A percentile compares a stretch with the other conserved stretches of the same genome.
Evolutionary conservation across 106 monocot genomes (phyloP).

Genomic region (Chionographis japonica): DNA sequence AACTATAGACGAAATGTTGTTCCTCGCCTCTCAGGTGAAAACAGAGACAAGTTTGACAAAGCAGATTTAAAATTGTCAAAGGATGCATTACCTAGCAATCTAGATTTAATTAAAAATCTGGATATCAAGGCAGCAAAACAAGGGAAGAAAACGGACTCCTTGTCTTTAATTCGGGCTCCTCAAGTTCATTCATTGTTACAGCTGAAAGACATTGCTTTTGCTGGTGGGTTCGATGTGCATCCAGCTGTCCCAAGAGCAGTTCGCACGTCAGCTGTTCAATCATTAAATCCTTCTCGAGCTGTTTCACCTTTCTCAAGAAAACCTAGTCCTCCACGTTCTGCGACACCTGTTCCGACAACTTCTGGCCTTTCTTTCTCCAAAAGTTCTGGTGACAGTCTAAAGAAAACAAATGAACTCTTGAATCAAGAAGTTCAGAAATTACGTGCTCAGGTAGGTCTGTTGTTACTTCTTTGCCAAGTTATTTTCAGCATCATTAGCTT

Average conservation of each 20-base stretch:
- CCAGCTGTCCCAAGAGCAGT: constrained; percentile 30
- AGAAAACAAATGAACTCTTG: constrained; percentile 74
- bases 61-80: constrained; percentile 34
- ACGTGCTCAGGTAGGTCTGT: constrained; percentile 57
- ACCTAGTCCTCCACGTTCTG: constrained; percentile 64
- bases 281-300: constrained; percentile 53
- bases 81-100: constrained; percentile 30
- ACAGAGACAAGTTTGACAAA: constrained; percentile 62
- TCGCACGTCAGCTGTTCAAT: constrained; percentile 32
- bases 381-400: constrained; percentile 58
- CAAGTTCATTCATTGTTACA: constrained; percentile 38
- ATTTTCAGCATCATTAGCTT: neutral
- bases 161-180: constrained; percentile 25
- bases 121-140: constrained; percentile 78
- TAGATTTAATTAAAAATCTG: constrained; percentile 71
- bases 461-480: neutral
- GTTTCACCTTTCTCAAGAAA: constrained; percentile 83
- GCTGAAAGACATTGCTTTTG: constrained; percentile 58
- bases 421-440: constrained; percentile 80
- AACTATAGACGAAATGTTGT: constrained; percentile 35
- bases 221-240: constrained; percentile 32
- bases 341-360: constrained; percentile 54
- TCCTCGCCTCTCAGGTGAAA: constrained; percentile 52
- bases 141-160: constrained; percentile 57
- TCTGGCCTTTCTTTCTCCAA: constrained; percentile 67